Percentiles rank a stretch among this genome's conserved stretches.
These are phyloP conservation scores for Cyberlindnera sargentensis DNA, from an alignment of 805 yeast genomes.

Conservation along the genomic window DNA sequence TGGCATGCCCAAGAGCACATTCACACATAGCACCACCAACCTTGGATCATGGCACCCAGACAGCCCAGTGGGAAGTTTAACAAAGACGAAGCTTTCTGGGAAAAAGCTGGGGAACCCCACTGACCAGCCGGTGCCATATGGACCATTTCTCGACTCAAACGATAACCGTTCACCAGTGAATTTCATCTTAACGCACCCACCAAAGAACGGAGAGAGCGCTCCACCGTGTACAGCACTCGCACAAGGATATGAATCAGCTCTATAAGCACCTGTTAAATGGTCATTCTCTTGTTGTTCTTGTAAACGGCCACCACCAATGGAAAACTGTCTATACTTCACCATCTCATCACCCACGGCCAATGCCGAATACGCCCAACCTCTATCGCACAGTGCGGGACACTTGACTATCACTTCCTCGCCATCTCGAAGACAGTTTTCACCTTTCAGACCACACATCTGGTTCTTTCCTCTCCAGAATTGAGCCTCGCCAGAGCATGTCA, in stretches of 20 bases:
- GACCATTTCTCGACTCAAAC: constrained; percentile 45
- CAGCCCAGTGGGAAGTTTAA: constrained; percentile 29
- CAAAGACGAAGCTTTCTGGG: constrained; percentile 66
- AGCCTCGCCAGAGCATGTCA: constrained; percentile 41
- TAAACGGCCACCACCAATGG: constrained; percentile 68
- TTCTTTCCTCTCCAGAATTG: constrained; percentile 72
- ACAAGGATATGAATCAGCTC: constrained; percentile 87
- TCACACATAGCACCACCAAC: constrained; percentile 44
- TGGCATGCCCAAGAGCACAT: constrained; percentile 57
- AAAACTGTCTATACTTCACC: constrained; percentile 63
- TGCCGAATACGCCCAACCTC: constrained; percentile 69
- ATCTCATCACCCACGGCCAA: constrained; percentile 65
- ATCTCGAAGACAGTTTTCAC: constrained; percentile 46
- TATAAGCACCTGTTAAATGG: constrained; percentile 50
- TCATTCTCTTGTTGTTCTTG: constrained; percentile 6
- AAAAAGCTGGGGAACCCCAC: constrained; percentile 64
- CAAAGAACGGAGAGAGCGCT: constrained; percentile 57
- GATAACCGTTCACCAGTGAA: constrained; percentile 44
- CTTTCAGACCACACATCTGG: constrained; percentile 69
- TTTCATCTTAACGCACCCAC: constrained; percentile 69
- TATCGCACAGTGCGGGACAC: constrained; percentile 86
- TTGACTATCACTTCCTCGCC: constrained; percentile 47
- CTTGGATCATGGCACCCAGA: constrained; percentile 69
- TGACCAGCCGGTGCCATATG: constrained; percentile 41
- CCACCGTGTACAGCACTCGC: constrained; percentile 90